A percentile compares a stretch with the other conserved stretches of the same genome.
phyloP scores from a whole-genome alignment of 2,329 filamentous ascomycete genomes.

The Nigrospora osmanthi region DNA sequence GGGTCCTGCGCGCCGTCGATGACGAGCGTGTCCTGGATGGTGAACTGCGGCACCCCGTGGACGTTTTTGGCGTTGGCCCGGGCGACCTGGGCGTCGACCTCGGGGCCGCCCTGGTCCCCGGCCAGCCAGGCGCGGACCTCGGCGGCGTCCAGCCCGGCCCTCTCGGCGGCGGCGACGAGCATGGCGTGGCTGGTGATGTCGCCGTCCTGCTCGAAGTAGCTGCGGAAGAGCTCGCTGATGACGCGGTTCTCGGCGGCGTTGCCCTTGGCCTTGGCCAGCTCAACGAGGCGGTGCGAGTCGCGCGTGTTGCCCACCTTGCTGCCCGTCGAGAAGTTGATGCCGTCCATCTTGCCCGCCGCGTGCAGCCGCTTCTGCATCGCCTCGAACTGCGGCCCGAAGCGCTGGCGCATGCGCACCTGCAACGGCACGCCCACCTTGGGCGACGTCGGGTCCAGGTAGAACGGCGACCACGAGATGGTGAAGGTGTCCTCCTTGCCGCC shows the following conservation, averaged over 20 bases:
- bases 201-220: constrained; percentile 50
- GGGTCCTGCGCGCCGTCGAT: constrained; percentile 60
- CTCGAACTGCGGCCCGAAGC: constrained; percentile 57
- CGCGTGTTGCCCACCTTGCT: constrained; percentile 70
- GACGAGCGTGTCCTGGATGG: constrained; percentile 53
- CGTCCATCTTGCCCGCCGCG: constrained; percentile 52
- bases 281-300: constrained; percentile 70
- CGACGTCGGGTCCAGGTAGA: constrained; percentile 68
- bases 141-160: constrained; percentile 38
- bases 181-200: constrained; percentile 47
- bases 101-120: constrained; percentile 27
- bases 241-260: constrained; percentile 44
- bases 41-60: constrained; percentile 61
- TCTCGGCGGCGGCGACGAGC: constrained; percentile 36
- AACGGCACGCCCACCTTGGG: constrained; percentile 35
- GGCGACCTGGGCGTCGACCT: constrained; percentile 41
- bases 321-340: constrained; percentile 65
- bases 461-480: constrained; percentile 67
- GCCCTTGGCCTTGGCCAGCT: constrained; percentile 53
- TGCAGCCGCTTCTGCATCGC: constrained; percentile 51
- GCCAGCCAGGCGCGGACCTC: constrained; percentile 32
- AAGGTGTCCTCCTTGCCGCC: constrained; percentile 57
- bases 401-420: constrained; percentile 44
- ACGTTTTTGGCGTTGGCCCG: constrained; percentile 38
- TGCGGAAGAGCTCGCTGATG: constrained; percentile 49